Base-by-base conservation (phyloP, 2,329 filamentous ascomycete species). In the Fusarium beomiforme region DNA sequence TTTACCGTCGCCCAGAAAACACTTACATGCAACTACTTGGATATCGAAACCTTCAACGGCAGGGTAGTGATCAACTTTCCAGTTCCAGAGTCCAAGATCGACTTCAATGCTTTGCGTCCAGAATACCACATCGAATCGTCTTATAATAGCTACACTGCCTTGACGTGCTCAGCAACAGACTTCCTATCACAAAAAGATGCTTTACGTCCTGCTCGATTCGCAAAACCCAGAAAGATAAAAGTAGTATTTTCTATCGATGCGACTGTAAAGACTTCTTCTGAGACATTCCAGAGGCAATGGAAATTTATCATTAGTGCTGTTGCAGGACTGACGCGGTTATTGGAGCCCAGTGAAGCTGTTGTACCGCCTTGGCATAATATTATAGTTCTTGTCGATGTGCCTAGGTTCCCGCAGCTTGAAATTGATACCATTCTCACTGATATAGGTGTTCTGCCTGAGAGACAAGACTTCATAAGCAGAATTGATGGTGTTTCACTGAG, bases 1-100 rank as follows among this genome's bases (percentile, higher is more conserved):
- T n/a, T n/a, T n/a, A n/a, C n/a, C n/a, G n/a, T n/a, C n/a, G n/a
- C n/a, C n/a, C n/a, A n/a, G n/a, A n/a, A n/a, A n/a, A n/a, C n/a
- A n/a, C n/a, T n/a, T n/a, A n/a, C n/a, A n/a, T n/a, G n/a, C 31
- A 5, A 23, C 8, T n/a, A 34, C 31, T 19, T 34, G 12, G 31
- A 33, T 12, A 12, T 11, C 21, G 8, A 50, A 12, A 34, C 16
- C 2, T n/a, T 34, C 12, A 3, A 34, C 8, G 29, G 16, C 2
- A 50, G n/a, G 33, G 14, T 50, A 5, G 8, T 34, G 12, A 34
- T 50, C 16, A 50, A 23, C 31, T 34, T n/a, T n/a, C 47, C 8
- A 6, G 24, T 50, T 29, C 47, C 31, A 23, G 11, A 8, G 0
- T 8, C 21, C 5, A 9, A n/a, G n/a, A n/a, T n/a, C n/a, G n/a